Evolutionary conservation across 768 basidiomycete genomes (phyloP), one percentile per base, ranked within the genome.

Genomic region (Hypholoma fasciculare): DNA sequence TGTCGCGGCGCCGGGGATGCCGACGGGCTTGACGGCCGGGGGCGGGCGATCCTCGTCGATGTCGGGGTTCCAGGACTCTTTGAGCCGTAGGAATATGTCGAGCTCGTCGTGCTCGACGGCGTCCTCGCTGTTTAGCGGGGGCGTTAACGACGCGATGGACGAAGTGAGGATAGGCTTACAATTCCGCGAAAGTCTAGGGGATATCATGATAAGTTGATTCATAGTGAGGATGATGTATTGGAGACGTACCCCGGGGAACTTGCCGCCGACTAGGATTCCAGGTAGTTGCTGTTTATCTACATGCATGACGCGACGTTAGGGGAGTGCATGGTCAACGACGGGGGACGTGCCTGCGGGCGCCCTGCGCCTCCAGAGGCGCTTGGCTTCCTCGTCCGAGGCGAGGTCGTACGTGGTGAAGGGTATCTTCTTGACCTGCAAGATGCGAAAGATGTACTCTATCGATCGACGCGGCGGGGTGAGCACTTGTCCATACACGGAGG

Each of bases 361-460:
- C 69, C 88, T 94, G 63, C 93, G 80, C 70, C 80, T 88, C 92
- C 92, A 94, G 20, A 92, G 71, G 27, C 77, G 72, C 66, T 93
- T 94, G 14, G 92, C 91, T 17, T 85, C 82, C 65, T 89, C 88
- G 67, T 94, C 91, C 4, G 89, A 91, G 27, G 92, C 92, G 39
- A 94, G 80, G 72, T 94, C 92, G 67, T 92, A 94, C 9, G 89
- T 88, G 0, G 77, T 86, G 73, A 88, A 94, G 7, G 84, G 79
- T 51, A 94, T 89, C 76, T 90, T 93, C 82, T 92, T 91, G 69
- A 88, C 85, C 71, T 94, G 92, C 52, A 94, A 77, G 54, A 88
- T 89, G 50, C 92, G 85, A 54, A 94, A 70, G 43, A 94, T 75
- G 67, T 92, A 93, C 67, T 94, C 92, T 93, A 70, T 23, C n/a